A percentile compares a stretch with the other conserved stretches of the same genome.
These are phyloP conservation scores for Vaccinium macrocarpon DNA, from an alignment of 148 eudicot species.

Conservation along the genomic window DNA sequence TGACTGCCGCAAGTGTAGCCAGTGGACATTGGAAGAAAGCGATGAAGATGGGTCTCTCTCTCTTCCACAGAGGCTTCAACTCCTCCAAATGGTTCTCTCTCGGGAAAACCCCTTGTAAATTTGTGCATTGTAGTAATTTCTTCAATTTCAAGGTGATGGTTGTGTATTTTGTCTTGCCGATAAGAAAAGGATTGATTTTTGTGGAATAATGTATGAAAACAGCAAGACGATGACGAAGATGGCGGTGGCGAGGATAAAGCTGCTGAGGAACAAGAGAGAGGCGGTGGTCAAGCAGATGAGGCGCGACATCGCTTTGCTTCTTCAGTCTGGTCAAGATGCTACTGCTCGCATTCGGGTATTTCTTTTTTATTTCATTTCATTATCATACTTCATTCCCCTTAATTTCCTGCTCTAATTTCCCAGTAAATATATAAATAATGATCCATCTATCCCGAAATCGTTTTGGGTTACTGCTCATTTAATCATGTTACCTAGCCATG, in stretches of 20 bases:
- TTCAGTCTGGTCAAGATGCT: conserved; percentile 77
- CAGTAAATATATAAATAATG: background rate
- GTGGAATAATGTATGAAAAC: background rate
- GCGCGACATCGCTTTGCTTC: conserved; percentile 89
- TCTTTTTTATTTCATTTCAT: background rate
- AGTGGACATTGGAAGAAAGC: conserved; percentile 54
- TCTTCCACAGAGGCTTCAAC: conserved; percentile 67
- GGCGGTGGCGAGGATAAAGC: conserved; percentile 84
- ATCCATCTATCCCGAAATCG: background rate
- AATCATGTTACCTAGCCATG: too few relatives aligned
- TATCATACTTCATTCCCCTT: background rate
- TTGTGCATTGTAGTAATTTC: background rate
- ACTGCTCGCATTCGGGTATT: conserved; percentile 90
- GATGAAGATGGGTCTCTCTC: conserved; percentile 38
- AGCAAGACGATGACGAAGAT: conserved; percentile 91
- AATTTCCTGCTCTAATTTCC: background rate
- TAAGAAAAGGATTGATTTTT: too few relatives aligned
- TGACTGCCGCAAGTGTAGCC: conserved; percentile 43
- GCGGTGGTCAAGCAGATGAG: conserved; percentile 73
- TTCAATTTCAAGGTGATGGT: background rate
- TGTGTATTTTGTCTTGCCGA: too few relatives aligned
- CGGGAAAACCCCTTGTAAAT: background rate
- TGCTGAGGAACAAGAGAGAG: conserved; percentile 85
- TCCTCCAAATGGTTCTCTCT: conserved; percentile 68
- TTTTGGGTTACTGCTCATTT: background rate